These are phyloP conservation scores for Nannizzia gypsea DNA, from an alignment of 2,329 filamentous ascomycete species.

Conservation along the genomic window DNA sequence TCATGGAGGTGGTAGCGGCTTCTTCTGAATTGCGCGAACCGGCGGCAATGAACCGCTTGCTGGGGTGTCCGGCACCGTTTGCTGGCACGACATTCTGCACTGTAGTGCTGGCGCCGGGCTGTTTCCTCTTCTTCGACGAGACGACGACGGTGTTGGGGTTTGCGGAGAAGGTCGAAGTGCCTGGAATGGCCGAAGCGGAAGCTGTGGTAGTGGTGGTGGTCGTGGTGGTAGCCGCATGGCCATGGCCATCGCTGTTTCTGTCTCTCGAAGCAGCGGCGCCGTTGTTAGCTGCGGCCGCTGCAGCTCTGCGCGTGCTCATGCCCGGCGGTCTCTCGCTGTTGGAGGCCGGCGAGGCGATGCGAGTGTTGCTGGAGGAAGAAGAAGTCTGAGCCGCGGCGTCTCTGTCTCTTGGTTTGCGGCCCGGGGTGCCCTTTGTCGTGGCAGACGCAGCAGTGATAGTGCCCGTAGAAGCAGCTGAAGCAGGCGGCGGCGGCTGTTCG, in stretches of 20 bases:
- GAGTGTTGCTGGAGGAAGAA: slow-evolving; percentile 11
- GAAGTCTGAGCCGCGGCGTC: slow-evolving; percentile 15
- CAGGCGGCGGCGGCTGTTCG: slow-evolving; percentile 41
- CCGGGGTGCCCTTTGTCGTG: not conserved
- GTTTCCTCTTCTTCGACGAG: slow-evolving; percentile 77
- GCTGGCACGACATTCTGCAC: slow-evolving; percentile 19
- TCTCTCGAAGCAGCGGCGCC: slow-evolving; percentile 17
- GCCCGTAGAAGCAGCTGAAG: slow-evolving; percentile 18
- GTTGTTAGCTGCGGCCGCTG: slow-evolving; percentile 14
- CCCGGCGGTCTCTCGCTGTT: slow-evolving; percentile 31
- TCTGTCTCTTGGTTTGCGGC: not conserved
- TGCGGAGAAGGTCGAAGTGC: slow-evolving; percentile 48
- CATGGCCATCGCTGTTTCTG: slow-evolving; percentile 23
- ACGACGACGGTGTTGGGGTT: slow-evolving; percentile 36
- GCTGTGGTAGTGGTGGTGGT: too few relatives aligned
- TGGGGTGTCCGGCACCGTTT: not conserved
- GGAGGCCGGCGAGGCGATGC: slow-evolving; percentile 24
- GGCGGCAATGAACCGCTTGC: slow-evolving; percentile 29
- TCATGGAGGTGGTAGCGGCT: slow-evolving; percentile 61
- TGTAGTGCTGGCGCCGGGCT: slow-evolving; percentile 38
- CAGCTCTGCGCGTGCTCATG: slow-evolving; percentile 30
- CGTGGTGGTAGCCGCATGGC: too few relatives aligned
- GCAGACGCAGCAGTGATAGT: slow-evolving; percentile 18
- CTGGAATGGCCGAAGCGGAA: slow-evolving; percentile 38
- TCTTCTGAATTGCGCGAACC: slow-evolving; percentile 19